Conservation (phyloP, 305 asterid species). For the Fraxinus ornus region DNA sequence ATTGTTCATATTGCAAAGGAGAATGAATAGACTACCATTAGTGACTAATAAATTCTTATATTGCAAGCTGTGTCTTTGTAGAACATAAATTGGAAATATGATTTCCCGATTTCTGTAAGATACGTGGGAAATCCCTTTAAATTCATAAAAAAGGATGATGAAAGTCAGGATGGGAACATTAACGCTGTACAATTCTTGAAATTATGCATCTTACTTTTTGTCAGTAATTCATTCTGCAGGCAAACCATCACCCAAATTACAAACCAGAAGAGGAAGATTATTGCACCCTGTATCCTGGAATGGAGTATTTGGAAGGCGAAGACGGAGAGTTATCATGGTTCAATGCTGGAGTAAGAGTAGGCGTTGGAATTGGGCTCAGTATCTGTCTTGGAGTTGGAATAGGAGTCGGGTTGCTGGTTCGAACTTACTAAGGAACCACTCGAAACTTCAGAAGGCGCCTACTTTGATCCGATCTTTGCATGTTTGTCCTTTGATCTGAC, state of each 20-base stretch:
- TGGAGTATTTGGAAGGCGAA: conserved; percentile 50
- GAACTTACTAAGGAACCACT: conserved; percentile 66
- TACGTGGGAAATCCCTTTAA: neutral
- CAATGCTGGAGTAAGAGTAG: conserved; percentile 76
- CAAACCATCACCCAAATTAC: conserved; percentile 21
- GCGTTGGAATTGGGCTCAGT: conserved; percentile 74
- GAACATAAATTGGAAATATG: neutral
- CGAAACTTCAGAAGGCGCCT: conserved; percentile 55
- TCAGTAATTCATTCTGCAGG: conserved; percentile 33
- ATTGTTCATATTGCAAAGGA: neutral
- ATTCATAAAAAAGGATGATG: neutral
- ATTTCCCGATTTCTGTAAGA: neutral
- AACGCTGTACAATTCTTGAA: neutral
- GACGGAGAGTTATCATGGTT: conserved; percentile 74
- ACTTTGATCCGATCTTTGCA: conserved; percentile 26
- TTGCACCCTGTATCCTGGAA: conserved; percentile 25
- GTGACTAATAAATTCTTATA: neutral
- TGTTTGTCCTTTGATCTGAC: conserved; percentile 16
- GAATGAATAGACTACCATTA: neutral
- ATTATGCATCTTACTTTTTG: neutral
- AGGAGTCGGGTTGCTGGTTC: conserved; percentile 70
- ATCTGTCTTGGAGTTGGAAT: conserved; percentile 67
- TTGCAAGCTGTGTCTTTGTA: neutral
- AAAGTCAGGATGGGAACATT: neutral
- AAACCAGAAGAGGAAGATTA: conserved; percentile 37